Conservation (phyloP, 1,284 basidiomycete species). For the Neolentinus lepideus region DNA sequence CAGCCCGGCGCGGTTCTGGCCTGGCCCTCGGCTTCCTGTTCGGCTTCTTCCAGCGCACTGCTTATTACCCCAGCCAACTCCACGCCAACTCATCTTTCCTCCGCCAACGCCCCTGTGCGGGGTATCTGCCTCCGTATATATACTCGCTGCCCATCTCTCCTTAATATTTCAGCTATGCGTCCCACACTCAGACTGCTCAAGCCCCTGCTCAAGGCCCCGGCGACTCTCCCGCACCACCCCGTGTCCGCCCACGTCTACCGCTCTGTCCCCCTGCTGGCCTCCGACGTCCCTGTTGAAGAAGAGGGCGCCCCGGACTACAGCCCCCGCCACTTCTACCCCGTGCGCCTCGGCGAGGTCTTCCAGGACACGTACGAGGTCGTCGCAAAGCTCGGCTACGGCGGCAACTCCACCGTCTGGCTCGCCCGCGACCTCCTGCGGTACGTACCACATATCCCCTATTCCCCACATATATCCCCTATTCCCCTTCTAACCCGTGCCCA, state of each 20-base stretch:
- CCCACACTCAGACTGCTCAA: no score
- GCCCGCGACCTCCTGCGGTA: constrained; percentile 2
- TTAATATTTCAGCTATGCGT: no score
- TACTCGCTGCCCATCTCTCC: no score
- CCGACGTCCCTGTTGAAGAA: background rate
- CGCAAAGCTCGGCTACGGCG: constrained; percentile 11
- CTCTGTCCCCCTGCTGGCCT: background rate
- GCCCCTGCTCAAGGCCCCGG: no score
- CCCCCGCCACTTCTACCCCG: constrained; percentile 10
- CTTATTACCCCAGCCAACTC: no score
- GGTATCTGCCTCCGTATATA: no score
- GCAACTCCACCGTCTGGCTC: constrained; percentile 12
- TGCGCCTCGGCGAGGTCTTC: constrained; percentile 8
- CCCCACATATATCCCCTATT: background rate
- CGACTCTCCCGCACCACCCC: background rate
- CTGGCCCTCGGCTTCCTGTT: no score
- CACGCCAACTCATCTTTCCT: no score
- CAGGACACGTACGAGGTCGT: constrained; percentile 8
- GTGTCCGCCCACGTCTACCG: background rate
- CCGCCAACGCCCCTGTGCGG: no score
- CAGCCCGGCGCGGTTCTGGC: no score
- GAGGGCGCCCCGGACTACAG: constrained; percentile 5
- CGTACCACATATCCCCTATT: background rate
- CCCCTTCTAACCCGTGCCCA: background rate
- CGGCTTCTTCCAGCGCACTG: no score